Conservation (phyloP, 2,329 filamentous ascomycete species). For the Hypoxylon sp. region DNA sequence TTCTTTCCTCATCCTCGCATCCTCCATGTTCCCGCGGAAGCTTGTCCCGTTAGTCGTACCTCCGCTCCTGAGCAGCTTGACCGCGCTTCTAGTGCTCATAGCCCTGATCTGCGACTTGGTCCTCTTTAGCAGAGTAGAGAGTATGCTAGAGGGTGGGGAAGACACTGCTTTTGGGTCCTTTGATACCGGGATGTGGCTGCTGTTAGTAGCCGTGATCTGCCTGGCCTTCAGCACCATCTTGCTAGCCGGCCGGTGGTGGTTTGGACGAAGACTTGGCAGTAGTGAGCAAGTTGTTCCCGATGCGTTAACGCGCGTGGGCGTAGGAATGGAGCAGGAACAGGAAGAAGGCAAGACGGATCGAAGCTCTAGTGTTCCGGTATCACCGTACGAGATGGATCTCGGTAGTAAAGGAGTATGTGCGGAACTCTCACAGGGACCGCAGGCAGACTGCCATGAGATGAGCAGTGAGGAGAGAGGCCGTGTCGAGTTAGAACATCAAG, state of each 20-base stretch:
- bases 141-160: not conserved
- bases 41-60: not conserved
- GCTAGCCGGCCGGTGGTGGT: not conserved
- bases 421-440: conserved; percentile 7
- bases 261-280: not conserved
- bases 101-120: conserved; percentile 7
- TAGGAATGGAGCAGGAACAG: not conserved
- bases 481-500: conserved; percentile 10
- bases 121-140: not conserved
- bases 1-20: not conserved
- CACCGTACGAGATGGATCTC: conserved; percentile 14
- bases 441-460: conserved; percentile 16
- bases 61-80: not conserved
- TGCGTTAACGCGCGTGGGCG: not conserved
- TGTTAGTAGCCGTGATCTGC: not conserved
- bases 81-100: not conserved
- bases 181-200: conserved; percentile 2
- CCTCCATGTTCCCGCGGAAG: not conserved
- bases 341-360: conserved; percentile 7
- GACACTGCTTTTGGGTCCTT: not conserved
- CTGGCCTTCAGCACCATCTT: not conserved
- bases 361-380: not conserved
- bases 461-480: not conserved
- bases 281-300: no score
- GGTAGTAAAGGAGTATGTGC: not conserved